A percentile compares a stretch with the other conserved stretches of the same genome.
Conservation (phyloP, 345 rosid genomes). For the Eucalyptus cloeziana region DNA sequence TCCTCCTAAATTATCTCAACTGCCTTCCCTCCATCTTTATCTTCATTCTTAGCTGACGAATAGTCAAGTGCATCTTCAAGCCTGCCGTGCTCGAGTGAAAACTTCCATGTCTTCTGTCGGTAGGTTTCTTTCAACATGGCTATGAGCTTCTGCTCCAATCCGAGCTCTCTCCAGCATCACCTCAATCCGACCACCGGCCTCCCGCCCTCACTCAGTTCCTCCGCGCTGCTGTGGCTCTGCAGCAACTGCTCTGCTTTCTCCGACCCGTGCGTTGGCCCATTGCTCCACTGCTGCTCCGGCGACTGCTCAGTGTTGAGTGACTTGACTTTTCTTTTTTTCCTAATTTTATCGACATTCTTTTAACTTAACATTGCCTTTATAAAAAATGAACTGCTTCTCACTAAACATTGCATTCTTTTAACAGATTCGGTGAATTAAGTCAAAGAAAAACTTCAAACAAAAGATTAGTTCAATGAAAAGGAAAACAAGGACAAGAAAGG, state of each 20-base stretch:
- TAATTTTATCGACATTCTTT: neutral
- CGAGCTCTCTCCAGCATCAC: neutral
- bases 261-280: neutral
- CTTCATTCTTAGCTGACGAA: neutral
- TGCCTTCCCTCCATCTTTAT: neutral
- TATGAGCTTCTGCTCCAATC: conserved; percentile 2
- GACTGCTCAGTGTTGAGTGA: neutral
- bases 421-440: neutral
- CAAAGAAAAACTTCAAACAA: neutral
- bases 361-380: neutral
- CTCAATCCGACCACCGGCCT: neutral
- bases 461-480: neutral
- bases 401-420: neutral
- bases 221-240: neutral
- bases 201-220: accelerated
- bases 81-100: neutral
- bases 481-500: neutral
- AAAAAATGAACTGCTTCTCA: neutral
- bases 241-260: neutral
- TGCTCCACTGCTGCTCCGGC: neutral
- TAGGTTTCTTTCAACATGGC: conserved; percentile 3
- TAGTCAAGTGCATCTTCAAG: neutral
- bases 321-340: neutral
- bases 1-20: neutral
- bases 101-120: neutral